phyloP scores from a whole-genome alignment of 169 alveolate species.

The Cryptosporidium felis region DNA sequence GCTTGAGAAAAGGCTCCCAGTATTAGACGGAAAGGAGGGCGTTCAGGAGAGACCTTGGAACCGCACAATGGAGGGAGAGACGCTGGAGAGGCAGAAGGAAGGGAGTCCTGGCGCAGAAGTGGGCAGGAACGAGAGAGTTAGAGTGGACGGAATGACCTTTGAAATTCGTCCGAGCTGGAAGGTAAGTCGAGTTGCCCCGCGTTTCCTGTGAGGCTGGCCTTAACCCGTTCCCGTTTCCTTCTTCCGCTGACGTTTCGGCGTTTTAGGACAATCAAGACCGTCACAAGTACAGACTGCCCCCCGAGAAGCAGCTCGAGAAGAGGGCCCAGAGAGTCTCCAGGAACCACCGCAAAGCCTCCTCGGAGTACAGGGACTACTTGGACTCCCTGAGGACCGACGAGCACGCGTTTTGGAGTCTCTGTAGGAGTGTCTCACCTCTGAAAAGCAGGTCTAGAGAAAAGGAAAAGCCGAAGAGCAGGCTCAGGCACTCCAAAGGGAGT shows the following conservation, averaged over 20 bases:
- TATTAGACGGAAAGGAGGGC: too few species aligned
- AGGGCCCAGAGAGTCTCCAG: conserved; percentile 33
- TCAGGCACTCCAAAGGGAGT: too few species aligned
- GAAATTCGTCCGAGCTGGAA: conserved; percentile 64
- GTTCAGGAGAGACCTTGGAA: too few species aligned
- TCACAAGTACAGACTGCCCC: conserved; percentile 31
- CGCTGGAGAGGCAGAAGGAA: too few species aligned
- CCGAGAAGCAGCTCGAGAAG: conserved; percentile 44
- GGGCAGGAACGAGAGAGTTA: background rate
- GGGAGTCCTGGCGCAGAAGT: too few species aligned
- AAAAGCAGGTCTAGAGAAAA: conserved; percentile 8
- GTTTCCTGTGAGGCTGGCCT: background rate
- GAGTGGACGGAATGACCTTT: conserved; percentile 33
- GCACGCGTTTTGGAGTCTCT: conserved; percentile 6
- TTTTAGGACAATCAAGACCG: conserved; percentile 2
- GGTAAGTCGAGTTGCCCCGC: conserved; percentile 25
- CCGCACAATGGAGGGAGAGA: too few species aligned
- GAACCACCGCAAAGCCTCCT: conserved; percentile 35
- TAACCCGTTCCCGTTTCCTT: background rate
- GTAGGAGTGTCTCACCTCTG: conserved; percentile 55
- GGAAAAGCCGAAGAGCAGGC: background rate
- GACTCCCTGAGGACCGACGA: conserved; percentile 25
- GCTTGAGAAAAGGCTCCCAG: too few species aligned
- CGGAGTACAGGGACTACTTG: conserved; percentile 38
- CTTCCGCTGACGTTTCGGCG: too few species aligned